Conservation (phyloP, 176 grass and related monocot genomes). For the Oryza coarctata region DNA sequence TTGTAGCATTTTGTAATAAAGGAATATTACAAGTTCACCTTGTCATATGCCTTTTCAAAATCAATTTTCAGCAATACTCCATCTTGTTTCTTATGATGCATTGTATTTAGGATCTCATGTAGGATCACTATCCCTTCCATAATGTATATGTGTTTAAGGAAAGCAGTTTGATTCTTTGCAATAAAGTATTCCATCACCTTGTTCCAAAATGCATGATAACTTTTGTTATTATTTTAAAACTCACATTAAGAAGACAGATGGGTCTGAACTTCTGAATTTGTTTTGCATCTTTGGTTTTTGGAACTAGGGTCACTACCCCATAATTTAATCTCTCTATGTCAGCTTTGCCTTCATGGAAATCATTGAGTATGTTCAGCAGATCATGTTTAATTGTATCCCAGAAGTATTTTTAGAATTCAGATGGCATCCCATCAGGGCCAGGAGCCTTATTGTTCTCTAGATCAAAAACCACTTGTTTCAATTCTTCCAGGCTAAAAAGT, state of each 20-base stretch:
- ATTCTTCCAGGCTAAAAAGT: background rate
- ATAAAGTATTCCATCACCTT: background rate
- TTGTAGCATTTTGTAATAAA: background rate
- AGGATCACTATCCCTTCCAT: background rate
- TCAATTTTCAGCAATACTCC: background rate
- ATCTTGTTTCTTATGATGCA: background rate
- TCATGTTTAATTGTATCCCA: no score
- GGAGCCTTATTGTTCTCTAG: background rate
- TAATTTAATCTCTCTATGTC: background rate
- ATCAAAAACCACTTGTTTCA: background rate
- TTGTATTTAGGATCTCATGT: no score
- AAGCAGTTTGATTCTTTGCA: background rate
- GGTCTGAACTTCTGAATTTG: background rate
- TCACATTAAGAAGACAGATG: no score
- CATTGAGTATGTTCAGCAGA: fast-evolving
- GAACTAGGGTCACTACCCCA: background rate
- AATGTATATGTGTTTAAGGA: background rate
- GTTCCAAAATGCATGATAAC: background rate
- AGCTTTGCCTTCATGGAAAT: fast-evolving
- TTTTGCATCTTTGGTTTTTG: no score
- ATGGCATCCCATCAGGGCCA: background rate
- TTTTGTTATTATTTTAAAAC: background rate
- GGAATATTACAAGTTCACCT: background rate
- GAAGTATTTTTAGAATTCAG: background rate
- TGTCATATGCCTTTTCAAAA: background rate